Conservation (phyloP, 768 basidiomycete genomes). For the Kondoa malvinella region DNA sequence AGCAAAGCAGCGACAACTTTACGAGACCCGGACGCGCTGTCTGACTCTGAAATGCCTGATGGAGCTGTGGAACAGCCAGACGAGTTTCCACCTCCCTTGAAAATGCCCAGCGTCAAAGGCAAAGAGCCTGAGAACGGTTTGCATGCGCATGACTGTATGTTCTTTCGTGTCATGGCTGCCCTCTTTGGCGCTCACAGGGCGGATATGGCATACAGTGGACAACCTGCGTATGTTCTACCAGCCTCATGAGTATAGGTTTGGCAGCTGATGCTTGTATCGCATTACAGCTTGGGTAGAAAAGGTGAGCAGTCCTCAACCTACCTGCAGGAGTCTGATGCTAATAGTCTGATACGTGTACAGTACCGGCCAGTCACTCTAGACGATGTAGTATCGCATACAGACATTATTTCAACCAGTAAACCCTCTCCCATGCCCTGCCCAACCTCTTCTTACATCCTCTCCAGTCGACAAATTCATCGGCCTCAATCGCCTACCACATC, state of each 20-base stretch:
- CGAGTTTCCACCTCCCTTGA: slow-evolving; percentile 5
- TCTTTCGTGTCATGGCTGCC: background rate
- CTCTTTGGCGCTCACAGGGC: background rate
- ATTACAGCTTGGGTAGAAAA: slow-evolving; percentile 5
- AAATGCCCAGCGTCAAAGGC: slow-evolving; percentile 19
- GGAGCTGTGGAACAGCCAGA: background rate
- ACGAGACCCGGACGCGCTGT: background rate
- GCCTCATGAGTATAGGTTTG: background rate
- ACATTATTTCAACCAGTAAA: slow-evolving; percentile 86
- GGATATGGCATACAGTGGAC: background rate
- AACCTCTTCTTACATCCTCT: background rate
- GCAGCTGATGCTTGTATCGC: background rate
- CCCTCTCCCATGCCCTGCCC: slow-evolving; percentile 17
- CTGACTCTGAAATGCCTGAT: background rate
- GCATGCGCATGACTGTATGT: slow-evolving; percentile 4
- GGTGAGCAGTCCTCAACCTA: background rate
- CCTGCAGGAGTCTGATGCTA: background rate
- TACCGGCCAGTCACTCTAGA: slow-evolving; percentile 78
- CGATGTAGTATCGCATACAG: slow-evolving; percentile 91
- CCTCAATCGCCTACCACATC: slow-evolving; percentile 79
- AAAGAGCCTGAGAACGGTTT: slow-evolving; percentile 11
- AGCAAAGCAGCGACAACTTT: background rate
- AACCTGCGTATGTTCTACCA: background rate
- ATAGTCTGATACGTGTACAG: slow-evolving; percentile 31
- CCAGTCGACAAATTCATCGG: slow-evolving; percentile 92